Base-by-base conservation (phyloP, 2,329 filamentous ascomycete genomes). In the Clonostachys sp. region DNA sequence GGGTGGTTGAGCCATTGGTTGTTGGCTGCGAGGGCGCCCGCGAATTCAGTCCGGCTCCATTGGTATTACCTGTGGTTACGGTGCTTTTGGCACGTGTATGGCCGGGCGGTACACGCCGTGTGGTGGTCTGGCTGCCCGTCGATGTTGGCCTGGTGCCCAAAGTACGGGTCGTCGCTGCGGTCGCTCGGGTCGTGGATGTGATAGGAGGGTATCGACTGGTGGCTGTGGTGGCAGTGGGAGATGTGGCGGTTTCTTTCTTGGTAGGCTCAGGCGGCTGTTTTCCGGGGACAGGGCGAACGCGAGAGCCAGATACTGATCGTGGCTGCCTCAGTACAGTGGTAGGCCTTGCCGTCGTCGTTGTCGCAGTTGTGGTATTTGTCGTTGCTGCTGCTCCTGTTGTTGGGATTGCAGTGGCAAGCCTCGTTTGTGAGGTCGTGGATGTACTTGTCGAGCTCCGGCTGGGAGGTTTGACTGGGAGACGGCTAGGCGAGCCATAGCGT, bases 381-480 rank as follows among this genome's bases (percentile, higher is more conserved):
- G 24, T 30, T 30, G 24, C 24, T 30, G 24, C 24, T 30, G 24
- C 24, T 24, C 24, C 24, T 30, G 24, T 30, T 30, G 24, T 30
- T 10, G 24, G 24, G 9, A 30, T 30, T 30, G 24, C 24, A 10
- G 24, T 30, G 18, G 43, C 34, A 24, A 44, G 30, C 16, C 36
- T 49, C 34, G 36, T 39, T 36, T 18, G 33, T 5, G 39, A 24
- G 12, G 14, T 41, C 9, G 47, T 50, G 16, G 48, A 48, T 24
- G 56, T 51, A 24, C 42, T 16, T 12, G 66, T 64, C 38, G 61
- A 54, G 17, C 62, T 61, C 39, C 67, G 61, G 20, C 64, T 59
- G 44, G 58, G 53, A 34, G 72, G 73, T 56, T 75, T 78, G 53
- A 73, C 59, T 38, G 75, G 75, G 34, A 80, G 63, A 38, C 75